Percentiles rank a stretch among this genome's conserved stretches.
Conservation (phyloP, 177 flowering plant genomes). For the Vitis hybrid region DNA sequence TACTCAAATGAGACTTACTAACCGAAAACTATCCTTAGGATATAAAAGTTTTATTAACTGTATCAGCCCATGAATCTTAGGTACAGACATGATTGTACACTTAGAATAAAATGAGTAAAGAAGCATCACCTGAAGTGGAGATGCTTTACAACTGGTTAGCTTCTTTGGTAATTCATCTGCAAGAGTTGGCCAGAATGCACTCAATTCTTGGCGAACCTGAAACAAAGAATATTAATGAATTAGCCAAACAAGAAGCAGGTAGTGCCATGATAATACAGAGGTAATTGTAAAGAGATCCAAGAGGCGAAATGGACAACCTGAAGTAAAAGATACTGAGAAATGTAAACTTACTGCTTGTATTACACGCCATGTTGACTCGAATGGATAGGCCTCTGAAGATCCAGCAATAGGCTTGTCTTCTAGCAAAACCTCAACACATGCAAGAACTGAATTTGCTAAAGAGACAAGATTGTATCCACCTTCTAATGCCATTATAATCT, state of each 20-base stretch:
- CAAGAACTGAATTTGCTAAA: constrained; percentile 73
- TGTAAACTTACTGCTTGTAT: constrained; percentile 61
- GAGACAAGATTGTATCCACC: constrained; percentile 96
- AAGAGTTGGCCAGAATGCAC: constrained; percentile 72
- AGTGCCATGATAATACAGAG: not conserved
- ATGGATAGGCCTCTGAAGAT: constrained; percentile 69
- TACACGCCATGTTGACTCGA: constrained; percentile 90
- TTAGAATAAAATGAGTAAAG: not conserved
- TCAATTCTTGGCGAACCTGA: constrained; percentile 76
- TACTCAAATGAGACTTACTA: too few species aligned
- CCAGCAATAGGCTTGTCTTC: constrained; percentile 53
- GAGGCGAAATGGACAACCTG: not conserved
- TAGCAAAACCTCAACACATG: constrained; percentile 78
- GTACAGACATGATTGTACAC: not conserved
- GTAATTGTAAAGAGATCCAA: not conserved
- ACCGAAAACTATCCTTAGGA: too few species aligned
- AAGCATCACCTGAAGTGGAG: constrained; percentile 42
- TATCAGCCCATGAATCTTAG: too few species aligned
- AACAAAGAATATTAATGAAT: constrained; percentile 5
- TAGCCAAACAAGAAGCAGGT: not conserved
- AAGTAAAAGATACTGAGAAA: not conserved
- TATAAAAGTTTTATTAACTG: not conserved
- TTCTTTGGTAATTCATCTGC: constrained; percentile 55
- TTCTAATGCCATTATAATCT: constrained; percentile 83
- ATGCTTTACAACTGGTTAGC: constrained; percentile 33